Conservation (phyloP, 2,329 filamentous ascomycete genomes). For the Diaporthe australafricana region DNA sequence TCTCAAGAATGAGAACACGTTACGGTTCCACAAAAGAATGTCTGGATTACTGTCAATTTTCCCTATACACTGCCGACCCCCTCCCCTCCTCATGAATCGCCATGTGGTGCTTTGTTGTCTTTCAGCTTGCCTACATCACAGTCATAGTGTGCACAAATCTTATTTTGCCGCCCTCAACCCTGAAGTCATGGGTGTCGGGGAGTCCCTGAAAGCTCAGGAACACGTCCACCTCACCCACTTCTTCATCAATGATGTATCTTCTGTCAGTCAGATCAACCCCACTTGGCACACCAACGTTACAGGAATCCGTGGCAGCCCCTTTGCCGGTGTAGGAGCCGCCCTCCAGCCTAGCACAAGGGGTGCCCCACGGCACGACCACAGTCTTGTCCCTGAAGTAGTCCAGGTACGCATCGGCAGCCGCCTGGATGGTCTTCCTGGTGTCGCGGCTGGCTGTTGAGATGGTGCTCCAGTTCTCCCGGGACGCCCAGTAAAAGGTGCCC, state of each 20-base stretch:
- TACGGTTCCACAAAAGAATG: no score
- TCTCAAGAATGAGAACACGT: no score
- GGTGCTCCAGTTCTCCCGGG: conserved; percentile 49
- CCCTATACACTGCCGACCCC: no score
- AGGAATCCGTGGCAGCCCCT: conserved; percentile 45
- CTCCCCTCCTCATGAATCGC: no score
- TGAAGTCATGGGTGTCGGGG: conserved; percentile 42
- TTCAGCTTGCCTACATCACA: no score
- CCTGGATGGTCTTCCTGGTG: conserved; percentile 49
- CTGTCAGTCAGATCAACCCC: conserved; percentile 42
- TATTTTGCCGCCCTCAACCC: conserved; percentile 40
- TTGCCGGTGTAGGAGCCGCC: conserved; percentile 50
- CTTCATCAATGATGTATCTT: conserved; percentile 44
- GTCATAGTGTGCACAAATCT: conserved; percentile 42
- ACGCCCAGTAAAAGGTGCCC: conserved; percentile 48
- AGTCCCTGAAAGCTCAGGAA: conserved; percentile 40
- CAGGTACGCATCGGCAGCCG: conserved; percentile 51
- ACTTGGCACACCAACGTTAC: conserved; percentile 51
- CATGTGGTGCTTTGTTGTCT: no score
- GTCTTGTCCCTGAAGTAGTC: conserved; percentile 51
- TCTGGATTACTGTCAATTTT: no score
- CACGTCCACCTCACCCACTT: conserved; percentile 39
- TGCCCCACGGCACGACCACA: conserved; percentile 52
- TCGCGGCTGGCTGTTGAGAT: conserved; percentile 48
- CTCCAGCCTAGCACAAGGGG: conserved; percentile 51